Conservation (phyloP, 331 rosid species). For the Telfairia occidentalis region DNA sequence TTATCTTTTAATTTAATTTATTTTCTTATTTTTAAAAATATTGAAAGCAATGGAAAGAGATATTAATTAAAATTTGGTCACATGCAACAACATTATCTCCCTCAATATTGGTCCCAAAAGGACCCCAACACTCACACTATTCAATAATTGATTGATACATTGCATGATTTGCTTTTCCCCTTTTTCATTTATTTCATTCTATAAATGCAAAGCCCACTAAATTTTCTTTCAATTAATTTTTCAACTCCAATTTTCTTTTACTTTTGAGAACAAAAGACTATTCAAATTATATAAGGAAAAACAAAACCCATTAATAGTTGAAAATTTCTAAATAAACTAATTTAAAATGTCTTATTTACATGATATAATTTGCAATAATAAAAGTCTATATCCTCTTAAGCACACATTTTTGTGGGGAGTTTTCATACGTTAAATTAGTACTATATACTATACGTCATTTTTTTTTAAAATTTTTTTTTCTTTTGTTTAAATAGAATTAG, state of each 20-base stretch:
- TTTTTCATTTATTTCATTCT: neutral
- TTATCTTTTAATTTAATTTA: too few species aligned
- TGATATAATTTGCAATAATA: too few species aligned
- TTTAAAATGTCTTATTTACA: neutral
- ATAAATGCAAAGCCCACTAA: neutral
- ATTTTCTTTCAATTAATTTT: neutral
- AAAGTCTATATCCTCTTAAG: neutral
- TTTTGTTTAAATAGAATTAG: neutral
- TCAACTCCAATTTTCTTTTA: neutral
- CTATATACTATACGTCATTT: too few species aligned
- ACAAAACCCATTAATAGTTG: neutral
- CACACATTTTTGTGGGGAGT: neutral
- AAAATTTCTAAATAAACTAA: neutral
- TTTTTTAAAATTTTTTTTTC: neutral
- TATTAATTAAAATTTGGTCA: neutral
- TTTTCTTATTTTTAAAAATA: neutral
- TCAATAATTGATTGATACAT: neutral
- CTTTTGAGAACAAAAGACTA: neutral
- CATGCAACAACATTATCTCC: conserved; percentile 1
- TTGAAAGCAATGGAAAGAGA: neutral
- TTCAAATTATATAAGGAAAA: neutral
- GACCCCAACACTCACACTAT: neutral
- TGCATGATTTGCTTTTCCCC: neutral
- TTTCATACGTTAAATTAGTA: too few species aligned
- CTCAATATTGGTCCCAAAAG: conserved; percentile 8